Evolutionary conservation across 176 grass and related monocot species (phyloP).

Genomic region (Juncus effusus): DNA sequence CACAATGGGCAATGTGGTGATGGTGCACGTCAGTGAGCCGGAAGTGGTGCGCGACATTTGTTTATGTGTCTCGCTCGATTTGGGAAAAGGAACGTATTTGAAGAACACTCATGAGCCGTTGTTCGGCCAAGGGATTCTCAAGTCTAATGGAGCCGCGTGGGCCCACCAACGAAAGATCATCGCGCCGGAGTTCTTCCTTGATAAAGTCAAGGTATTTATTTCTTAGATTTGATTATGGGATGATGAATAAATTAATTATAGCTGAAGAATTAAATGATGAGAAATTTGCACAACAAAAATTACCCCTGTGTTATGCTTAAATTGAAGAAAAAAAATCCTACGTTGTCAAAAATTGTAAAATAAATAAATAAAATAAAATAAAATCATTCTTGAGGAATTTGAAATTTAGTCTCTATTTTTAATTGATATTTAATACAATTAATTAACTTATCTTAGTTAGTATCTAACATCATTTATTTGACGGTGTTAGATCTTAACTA

Average conservation of each 20-base stretch:
- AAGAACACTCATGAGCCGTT: slow-evolving; percentile 89
- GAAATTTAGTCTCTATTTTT: too few relatives aligned
- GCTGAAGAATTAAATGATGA: too few relatives aligned
- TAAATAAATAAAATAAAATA: too few relatives aligned
- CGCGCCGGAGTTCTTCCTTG: slow-evolving; percentile 80
- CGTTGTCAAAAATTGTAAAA: too few relatives aligned
- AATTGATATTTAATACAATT: too few relatives aligned
- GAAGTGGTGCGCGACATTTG: slow-evolving; percentile 83
- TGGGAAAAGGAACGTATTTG: slow-evolving; percentile 88
- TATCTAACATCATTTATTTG: too few relatives aligned
- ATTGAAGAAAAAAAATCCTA: too few relatives aligned
- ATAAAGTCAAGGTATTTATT: slow-evolving; percentile 79
- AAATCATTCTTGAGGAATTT: too few relatives aligned
- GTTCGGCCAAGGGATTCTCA: slow-evolving; percentile 84
- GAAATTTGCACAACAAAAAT: too few relatives aligned
- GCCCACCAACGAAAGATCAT: slow-evolving; percentile 86
- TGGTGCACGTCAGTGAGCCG: slow-evolving; percentile 73
- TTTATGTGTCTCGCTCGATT: slow-evolving; percentile 67
- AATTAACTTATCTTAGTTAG: too few relatives aligned
- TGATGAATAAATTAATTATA: not conserved
- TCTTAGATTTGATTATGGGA: not conserved
- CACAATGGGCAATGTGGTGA: slow-evolving; percentile 70
- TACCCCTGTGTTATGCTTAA: too few relatives aligned
- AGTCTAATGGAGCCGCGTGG: slow-evolving; percentile 77
- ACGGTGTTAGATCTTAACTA: too few relatives aligned